Base-by-base conservation (phyloP, 768 basidiomycete species). In the Holtermannia corniformis region DNA sequence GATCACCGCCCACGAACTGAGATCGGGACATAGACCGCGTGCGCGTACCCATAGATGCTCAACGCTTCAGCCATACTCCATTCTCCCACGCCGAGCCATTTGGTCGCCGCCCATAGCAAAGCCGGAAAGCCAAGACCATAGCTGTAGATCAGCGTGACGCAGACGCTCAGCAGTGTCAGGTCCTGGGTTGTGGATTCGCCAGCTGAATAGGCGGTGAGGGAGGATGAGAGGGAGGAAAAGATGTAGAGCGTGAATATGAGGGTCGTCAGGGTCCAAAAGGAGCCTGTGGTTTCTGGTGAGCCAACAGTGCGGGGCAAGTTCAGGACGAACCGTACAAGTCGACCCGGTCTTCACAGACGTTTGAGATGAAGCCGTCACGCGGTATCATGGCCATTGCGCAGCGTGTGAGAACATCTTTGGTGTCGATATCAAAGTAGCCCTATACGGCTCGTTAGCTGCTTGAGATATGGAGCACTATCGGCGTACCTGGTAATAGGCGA, bases 201-300 rank as follows among this genome's bases (percentile, higher is more conserved):
- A 1, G 68, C 51, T 12, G 60, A 52, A 73, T 90, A 96, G n/a
- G 82, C 79, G 1, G 85, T 77, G 60, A 97, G 84, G 44, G 88
- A 88, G 14, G 87, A 82, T 5, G 85, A 87, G 37, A 97, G 83
- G 27, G 87, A 90, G 1, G 93, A 95, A 22, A 86, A 92, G 53
- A 95, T 81, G 76, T 92, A 96, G 54, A 96, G 82, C 0, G 84
- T 79, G 67, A 97, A 88, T 42, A 95, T 85, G 57, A 99, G 81
- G 0, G 93, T 97, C 1, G 91, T 93, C 32, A 95, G 79, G 0
- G 92, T 89, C 93, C 93, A 99, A 76, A 99, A 96, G 1, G 93
- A 91, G 0, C 92, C 92, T 68, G 87, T 85, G 40, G 87, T 79
- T 68, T 87, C 86, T 14, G 77, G 68, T 41, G 77, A 41, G 84